Evolutionary conservation across 257 asterid genomes (phyloP), one percentile per base, ranked within the genome.

Genomic region (Solanum ossicruentum): DNA sequence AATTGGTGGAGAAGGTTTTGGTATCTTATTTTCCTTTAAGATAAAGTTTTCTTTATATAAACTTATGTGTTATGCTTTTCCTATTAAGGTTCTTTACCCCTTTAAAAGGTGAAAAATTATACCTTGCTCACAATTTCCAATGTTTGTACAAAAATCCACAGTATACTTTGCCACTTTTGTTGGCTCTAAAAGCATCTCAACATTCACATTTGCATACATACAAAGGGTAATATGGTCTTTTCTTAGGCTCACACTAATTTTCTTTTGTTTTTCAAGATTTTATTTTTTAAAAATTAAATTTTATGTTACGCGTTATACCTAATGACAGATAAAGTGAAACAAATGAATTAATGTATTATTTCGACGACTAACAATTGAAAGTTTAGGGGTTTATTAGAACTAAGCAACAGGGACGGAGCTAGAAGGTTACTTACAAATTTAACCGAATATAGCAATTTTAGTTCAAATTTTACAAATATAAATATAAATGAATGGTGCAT

Each of bases 1-100:
- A 69, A 84, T 88, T 86, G 84, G 89, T 66, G 91, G 95, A 91
- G 92, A 91, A 92, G 98, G 97, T 91, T 93, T 93, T 90, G 93
- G 98, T 89, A 93, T 92, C 94, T 93, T 93, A 88, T 91, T 93
- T 89, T 18, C 95, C 95, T 85, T 84, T 49, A 80, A 89, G n/a
- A 89, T 86, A 91, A 93, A 93, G 98, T 84, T 17, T 92, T 89
- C 94, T 89, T 88, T 51, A 32, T 11, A 2, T 49, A 23, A 75
- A 49, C 82, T 23, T 75, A 43, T 51, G 13, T 52, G 7, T 51
- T 51, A 51, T 77, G 63, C 57, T 26, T 47, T 77, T 39, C 78
- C 39, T 23, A 69, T 39, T 17, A 9, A 21, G 39, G 26, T 36
- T 69, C 77, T 36, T 69, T 69, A 69, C 12, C 79, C 49, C 55